Evolutionary conservation across 345 rosid species (phyloP).

Genomic region (Viola odorata): DNA sequence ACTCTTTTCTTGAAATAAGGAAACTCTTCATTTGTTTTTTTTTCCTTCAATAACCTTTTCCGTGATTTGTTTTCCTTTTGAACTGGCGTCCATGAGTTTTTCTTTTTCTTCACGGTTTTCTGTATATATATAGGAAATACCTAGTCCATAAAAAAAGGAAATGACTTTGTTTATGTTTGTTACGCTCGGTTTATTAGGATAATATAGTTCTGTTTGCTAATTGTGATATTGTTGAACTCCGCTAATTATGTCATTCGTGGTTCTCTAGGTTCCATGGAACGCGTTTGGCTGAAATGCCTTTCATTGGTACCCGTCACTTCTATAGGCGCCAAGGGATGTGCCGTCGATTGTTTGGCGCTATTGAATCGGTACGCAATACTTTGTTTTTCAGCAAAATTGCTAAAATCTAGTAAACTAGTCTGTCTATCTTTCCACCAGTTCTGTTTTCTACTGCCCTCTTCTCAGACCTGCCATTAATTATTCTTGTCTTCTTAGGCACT

Average conservation of each 20-base stretch:
- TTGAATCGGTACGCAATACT: conserved; percentile 21
- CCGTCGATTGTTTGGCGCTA: conserved; percentile 26
- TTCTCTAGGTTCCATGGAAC: conserved; percentile 26
- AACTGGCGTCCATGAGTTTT: no score
- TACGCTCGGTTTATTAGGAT: background rate
- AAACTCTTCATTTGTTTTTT: background rate
- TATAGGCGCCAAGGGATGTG: conserved; percentile 35
- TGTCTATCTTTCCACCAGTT: background rate
- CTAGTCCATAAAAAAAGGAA: background rate
- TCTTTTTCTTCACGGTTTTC: no score
- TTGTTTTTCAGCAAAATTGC: background rate
- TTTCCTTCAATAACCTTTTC: background rate
- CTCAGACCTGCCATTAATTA: background rate
- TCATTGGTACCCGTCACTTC: conserved; percentile 31
- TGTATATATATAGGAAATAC: no score
- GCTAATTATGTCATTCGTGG: conserved; percentile 5
- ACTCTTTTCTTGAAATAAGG: background rate
- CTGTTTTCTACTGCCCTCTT: background rate
- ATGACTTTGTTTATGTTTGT: background rate
- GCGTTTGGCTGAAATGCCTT: conserved; percentile 30
- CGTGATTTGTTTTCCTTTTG: background rate
- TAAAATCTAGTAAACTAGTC: background rate
- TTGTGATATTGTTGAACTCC: conserved; percentile 1
- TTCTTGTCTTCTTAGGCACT: conserved; percentile 17
- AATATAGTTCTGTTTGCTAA: background rate